Evolutionary conservation across 2,329 filamentous ascomycete genomes (phyloP), one percentile per base, ranked within the genome.

Genomic region (Aspergillus thermomutatus): DNA sequence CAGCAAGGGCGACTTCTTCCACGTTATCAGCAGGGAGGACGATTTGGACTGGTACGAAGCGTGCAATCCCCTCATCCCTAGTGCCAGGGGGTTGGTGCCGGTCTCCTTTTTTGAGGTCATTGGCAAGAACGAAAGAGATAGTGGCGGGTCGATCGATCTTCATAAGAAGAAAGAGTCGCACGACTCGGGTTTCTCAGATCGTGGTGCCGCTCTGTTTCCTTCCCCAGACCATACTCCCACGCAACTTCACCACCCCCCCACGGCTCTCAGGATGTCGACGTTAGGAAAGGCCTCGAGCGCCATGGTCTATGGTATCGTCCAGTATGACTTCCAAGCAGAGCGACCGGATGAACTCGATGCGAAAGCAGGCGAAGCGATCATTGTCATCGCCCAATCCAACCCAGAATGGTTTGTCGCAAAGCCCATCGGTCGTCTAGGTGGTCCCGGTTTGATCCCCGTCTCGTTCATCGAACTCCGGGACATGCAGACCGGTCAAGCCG

Each of bases 401-500:
- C 91, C 93, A 4, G 94, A 99, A 75, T 99, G 94, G 94, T 97
- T 97, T 70, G 93, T 99, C 60, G 94, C 94, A 51, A 99, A 99
- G 77, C 94, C 94, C n/a, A 99, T 99, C 72, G 93, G 92, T 60
- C 84, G 94, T 63, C 82, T 99, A n/a, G 94, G 94, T 46, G 94
- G 94, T 1, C 94, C 94, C 0, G 94, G 94, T 43, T 78, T 99
- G 66, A 97, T 99, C 63, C 94, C 94, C 1, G 93, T 97, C 31
- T 95, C 92, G 0, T 97, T 96, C 72, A 91, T 99, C 65, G 92
- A 99, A 76, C 93, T 99, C 65, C 84, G 91, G 72, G 94, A 97
- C 73, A 96, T 97, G 89, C 85, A 87, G 4, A 92, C 90, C 0
- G 92, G 93, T 51, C 85, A 90, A 64, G 83, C 92, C 0, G 91